Evolutionary conservation across 225 moss, liverwort and hornwort species (phyloP), one percentile per base, ranked within the genome.

Genomic region (Pseudisothecium myosuroides): DNA sequence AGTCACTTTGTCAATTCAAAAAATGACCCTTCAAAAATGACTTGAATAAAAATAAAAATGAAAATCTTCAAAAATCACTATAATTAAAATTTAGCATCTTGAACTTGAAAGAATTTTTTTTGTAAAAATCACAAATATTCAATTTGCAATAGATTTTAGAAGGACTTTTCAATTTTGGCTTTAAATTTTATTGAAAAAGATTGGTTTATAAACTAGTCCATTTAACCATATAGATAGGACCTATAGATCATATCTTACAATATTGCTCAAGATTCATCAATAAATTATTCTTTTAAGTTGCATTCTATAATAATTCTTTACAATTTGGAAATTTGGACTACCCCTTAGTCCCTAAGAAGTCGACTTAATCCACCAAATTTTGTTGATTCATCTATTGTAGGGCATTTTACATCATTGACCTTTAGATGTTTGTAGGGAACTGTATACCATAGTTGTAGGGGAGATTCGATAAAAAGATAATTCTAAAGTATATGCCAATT

Each of bases 161-260:
- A 47, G 11, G 11, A 47, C 31, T 17, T 28, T 45, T 28, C 2
- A 45, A 28, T 9, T 71, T 27, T 23, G 26, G 8, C 22, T 71
- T 28, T 16, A 74, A 74, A 45, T 10, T 43, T 27, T 29, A 29
- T 74, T 47, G 39, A 28, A 45, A 43, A 73, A 26, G 17, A 73
- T 45, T 27, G 5, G 10, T 45, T 73, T 28, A 6, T 47, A 29
- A 2, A 29, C 27, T 17, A 27, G 0, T 14, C 26, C 2, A 71
- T 41, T 4, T 43, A 27, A 12, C 2, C 1, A 2, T 8, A 15
- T 41, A 8, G 14, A 26, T 24, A 24, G 0, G 0, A 41, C 8
- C 6, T 71, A 71, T 26, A 26, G 26, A 71, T 43, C 9, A 43
- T 28, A 15, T 16, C 24, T 72, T 43, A 41, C 24, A 41, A 71